Evolutionary conservation across 2,329 filamentous ascomycete species (phyloP).

Genomic region (Neonectria magnoliae): DNA sequence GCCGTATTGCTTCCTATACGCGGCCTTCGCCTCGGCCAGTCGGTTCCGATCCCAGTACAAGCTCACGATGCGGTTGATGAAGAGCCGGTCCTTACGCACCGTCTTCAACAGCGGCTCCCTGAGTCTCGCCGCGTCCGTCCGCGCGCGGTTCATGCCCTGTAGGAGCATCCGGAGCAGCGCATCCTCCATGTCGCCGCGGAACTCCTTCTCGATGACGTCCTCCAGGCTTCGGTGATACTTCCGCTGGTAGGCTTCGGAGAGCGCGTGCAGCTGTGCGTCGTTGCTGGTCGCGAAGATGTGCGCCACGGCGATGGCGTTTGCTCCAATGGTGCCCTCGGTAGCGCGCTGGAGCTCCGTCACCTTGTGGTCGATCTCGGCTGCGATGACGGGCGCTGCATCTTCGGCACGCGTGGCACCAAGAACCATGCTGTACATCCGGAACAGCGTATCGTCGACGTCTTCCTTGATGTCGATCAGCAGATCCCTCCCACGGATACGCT

Average conservation of each 20-base stretch:
- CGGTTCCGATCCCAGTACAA: constrained; percentile 47
- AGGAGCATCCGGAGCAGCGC: constrained; percentile 45
- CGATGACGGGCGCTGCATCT: constrained; percentile 38
- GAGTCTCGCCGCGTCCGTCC: constrained; percentile 41
- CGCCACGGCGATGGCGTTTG: constrained; percentile 44
- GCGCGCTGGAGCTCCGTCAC: constrained; percentile 46
- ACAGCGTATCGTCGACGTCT: constrained; percentile 45
- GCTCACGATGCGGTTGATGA: constrained; percentile 46
- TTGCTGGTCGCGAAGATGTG: constrained; percentile 48
- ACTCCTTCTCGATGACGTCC: constrained; percentile 49
- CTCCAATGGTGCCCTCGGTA: constrained; percentile 45
- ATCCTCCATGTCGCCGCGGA: constrained; percentile 49
- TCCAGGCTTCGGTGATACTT: constrained; percentile 48
- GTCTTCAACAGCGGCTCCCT: constrained; percentile 40
- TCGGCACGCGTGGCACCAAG: constrained; percentile 44
- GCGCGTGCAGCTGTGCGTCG: constrained; percentile 44
- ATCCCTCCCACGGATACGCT: constrained; percentile 40
- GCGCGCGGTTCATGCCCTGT: constrained; percentile 36
- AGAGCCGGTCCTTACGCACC: constrained; percentile 43
- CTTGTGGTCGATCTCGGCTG: constrained; percentile 47
- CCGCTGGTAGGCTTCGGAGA: constrained; percentile 42
- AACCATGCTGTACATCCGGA: constrained; percentile 49
- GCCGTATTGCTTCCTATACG: constrained; percentile 67
- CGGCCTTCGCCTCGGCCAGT: constrained; percentile 57
- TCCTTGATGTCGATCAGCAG: constrained; percentile 45